phyloP scores from a whole-genome alignment of 2,329 filamentous ascomycete species.

The Xylariaceae sp. region DNA sequence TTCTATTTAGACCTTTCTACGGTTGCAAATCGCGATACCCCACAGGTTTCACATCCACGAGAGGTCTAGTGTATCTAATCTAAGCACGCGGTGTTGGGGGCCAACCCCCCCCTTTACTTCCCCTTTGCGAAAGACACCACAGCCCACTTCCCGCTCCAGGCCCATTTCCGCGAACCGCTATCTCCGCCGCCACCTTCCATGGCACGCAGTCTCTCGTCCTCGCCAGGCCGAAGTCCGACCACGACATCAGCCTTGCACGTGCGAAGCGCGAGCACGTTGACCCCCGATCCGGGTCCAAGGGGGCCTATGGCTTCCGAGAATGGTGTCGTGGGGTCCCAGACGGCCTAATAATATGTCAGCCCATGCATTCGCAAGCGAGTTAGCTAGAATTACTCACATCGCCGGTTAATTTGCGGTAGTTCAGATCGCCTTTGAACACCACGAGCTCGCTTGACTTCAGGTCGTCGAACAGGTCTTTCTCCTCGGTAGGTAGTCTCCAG shows the following conservation, averaged over 20 bases:
- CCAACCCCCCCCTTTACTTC: conserved; percentile 38
- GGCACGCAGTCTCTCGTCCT: conserved; percentile 73
- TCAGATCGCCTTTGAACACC: conserved; percentile 95
- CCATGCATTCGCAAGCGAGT: background rate
- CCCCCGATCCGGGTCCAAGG: conserved; percentile 72
- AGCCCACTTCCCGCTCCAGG: conserved; percentile 94
- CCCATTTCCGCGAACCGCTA: conserved; percentile 73
- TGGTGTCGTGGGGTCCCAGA: conserved; percentile 83
- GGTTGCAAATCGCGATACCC: background rate
- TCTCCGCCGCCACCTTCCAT: conserved; percentile 68
- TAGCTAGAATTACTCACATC: conserved; percentile 61
- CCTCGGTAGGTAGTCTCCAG: conserved; percentile 75
- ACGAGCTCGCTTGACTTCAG: conserved; percentile 80
- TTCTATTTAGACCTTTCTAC: background rate
- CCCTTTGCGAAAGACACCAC: conserved; percentile 82
- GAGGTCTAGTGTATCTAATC: background rate
- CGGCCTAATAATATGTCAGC: conserved; percentile 45
- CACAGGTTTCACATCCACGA: background rate
- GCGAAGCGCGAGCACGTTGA: conserved; percentile 80
- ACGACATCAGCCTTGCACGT: conserved; percentile 98
- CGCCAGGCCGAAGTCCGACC: conserved; percentile 75
- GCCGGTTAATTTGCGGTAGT: conserved; percentile 87
- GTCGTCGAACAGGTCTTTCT: conserved; percentile 68
- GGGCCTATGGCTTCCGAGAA: conserved; percentile 83
- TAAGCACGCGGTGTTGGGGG: background rate